Evolutionary conservation across 495 filamentous ascomycete species (phyloP), one percentile per base, ranked within the genome.

Genomic region (Xanthoparmelia taractica): DNA sequence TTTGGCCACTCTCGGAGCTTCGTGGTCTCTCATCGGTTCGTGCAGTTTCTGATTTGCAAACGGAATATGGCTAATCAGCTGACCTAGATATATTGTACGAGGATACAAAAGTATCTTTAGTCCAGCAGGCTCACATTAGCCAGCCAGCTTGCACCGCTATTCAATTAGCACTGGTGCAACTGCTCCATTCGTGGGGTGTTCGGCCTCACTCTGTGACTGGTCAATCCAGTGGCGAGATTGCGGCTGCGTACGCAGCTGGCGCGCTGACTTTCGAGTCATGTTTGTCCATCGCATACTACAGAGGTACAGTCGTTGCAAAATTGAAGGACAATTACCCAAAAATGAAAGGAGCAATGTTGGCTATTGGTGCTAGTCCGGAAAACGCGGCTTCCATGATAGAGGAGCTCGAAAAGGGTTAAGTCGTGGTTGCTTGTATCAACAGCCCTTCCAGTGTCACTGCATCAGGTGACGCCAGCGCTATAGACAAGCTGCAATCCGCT

Each of bases 141-240:
- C 74, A 76, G 48, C 71, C 75, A 0, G 63, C 71, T 12, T 77
- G 74, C 57, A 73, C 73, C 15, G 75, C 76, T 1, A 58, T 79
- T 6, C 77, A 79, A 36, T 62, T 79, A 23, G 72, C 73, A 2
- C 55, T 79, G 18, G 71, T 73, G 1, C 63, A 71, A 17, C 69
- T 79, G 18, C 68, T 79, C 0, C 15, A 54, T 1, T 72, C 72
- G 0, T 79, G 73, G 73, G 70, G 66, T 0, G 67, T 79, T 48
- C 59, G 43, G 2, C 74, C 77, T 1, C 23, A 58, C 36, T 68
- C 73, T 0, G 75, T 78, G 1, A 67, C 70, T 7, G 73, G 77
- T 0, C 77, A 79, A 58, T 78, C 75, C 3, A 73, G 69, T 34
- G 76, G 76, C 8, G 77, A 79, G 57, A 76, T 77, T 27, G 74